Conservation (phyloP, 306 rosid genomes). For the Dryas drummondii region DNA sequence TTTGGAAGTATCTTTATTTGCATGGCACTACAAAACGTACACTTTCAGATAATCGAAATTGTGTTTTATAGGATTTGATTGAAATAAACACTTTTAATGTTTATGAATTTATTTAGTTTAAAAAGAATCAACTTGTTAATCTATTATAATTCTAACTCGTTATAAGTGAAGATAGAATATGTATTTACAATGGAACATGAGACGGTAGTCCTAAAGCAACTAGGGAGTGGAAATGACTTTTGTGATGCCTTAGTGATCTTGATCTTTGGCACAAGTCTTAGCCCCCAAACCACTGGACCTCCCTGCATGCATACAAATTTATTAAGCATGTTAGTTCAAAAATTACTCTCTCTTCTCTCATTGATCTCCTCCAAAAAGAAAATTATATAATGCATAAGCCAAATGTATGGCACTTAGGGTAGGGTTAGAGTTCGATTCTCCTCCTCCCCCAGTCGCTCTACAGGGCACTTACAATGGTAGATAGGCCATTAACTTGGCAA, state of each 20-base stretch:
- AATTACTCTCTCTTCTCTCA: background rate
- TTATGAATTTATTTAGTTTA: too few species aligned
- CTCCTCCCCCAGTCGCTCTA: too few species aligned
- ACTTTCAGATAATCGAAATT: background rate
- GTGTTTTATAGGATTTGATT: background rate
- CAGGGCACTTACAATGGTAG: conserved; percentile 25
- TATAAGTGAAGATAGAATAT: background rate
- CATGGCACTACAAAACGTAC: background rate
- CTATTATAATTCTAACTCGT: too few species aligned
- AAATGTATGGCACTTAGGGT: too few species aligned
- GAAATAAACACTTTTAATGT: background rate
- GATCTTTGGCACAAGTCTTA: conserved; percentile 32
- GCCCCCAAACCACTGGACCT: conserved; percentile 39
- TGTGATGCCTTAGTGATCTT: conserved; percentile 31
- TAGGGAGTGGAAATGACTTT: conserved; percentile 26
- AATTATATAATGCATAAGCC: too few species aligned
- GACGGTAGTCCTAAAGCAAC: conserved; percentile 36
- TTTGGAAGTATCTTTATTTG: too few species aligned
- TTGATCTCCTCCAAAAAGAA: background rate
- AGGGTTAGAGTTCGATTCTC: too few species aligned
- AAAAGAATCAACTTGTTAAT: too few species aligned
- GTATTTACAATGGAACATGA: conserved; percentile 46
- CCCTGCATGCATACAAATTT: conserved; percentile 42
- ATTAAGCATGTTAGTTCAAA: background rate
- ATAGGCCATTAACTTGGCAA: conserved; percentile 23